Percentiles rank a stretch among this genome's conserved stretches.
These are phyloP conservation scores for Mortierella claussenii DNA, from an alignment of 192 early-diverging fungal genomes.

Conservation along the genomic window DNA sequence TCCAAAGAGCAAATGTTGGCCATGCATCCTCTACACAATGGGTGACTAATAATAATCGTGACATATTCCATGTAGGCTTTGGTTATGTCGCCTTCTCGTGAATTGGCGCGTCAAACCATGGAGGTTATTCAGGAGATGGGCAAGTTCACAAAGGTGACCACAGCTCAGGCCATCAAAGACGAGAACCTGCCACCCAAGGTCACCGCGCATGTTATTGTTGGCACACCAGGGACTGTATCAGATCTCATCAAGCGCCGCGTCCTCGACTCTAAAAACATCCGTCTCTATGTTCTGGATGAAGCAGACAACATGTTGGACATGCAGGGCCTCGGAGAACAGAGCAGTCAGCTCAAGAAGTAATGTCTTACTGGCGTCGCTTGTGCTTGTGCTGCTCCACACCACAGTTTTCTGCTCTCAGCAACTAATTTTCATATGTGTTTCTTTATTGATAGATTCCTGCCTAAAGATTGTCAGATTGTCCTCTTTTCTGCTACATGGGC, in stretches of 20 bases:
- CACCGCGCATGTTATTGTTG: slow-evolving; percentile 86
- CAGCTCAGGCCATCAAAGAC: slow-evolving; percentile 85
- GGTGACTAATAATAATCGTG: no score
- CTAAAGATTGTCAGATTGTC: slow-evolving; percentile 81
- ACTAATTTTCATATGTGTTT: no score
- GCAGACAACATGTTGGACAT: slow-evolving; percentile 98
- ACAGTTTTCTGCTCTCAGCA: no score
- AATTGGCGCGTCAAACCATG: slow-evolving; percentile 95
- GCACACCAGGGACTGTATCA: slow-evolving; percentile 92
- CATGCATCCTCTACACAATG: no score
- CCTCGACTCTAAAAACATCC: slow-evolving; percentile 69
- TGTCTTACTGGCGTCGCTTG: no score
- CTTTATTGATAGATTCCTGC: slow-evolving; percentile 76
- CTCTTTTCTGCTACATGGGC: slow-evolving; percentile 98
- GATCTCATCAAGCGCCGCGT: slow-evolving; percentile 76
- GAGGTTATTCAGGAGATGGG: slow-evolving; percentile 92
- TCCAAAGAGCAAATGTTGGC: neutral
- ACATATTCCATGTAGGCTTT: no score
- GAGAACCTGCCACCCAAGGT: slow-evolving; percentile 60
- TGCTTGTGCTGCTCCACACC: no score
- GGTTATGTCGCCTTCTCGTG: slow-evolving; percentile 92
- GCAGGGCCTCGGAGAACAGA: slow-evolving; percentile 88
- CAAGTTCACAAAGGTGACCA: slow-evolving; percentile 85
- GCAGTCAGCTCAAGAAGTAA: slow-evolving; percentile 84
- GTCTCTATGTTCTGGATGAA: slow-evolving; percentile 95